A percentile compares a stretch with the other conserved stretches of the same genome.
Conservation (phyloP, 176 grass and related monocot species). For the Musa troglodytarum region DNA sequence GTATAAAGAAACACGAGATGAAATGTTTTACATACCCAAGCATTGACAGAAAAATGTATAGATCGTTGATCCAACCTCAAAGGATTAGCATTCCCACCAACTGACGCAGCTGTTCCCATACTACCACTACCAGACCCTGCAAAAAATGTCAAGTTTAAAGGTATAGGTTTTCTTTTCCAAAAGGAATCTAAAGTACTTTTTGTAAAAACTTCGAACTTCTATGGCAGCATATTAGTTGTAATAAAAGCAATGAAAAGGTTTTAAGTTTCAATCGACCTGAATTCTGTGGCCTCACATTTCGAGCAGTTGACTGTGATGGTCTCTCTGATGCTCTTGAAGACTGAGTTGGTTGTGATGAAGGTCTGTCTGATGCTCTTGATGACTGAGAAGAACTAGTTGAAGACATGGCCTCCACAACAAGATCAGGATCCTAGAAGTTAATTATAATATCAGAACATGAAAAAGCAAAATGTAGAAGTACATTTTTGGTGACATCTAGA, state of each 20-base stretch:
- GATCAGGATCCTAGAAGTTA: constrained; percentile 44
- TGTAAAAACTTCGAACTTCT: not conserved
- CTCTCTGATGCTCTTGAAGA: constrained; percentile 30
- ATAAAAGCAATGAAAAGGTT: not conserved
- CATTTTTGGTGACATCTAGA: not conserved
- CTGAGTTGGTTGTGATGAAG: constrained; percentile 41
- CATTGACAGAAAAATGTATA: constrained; percentile 75
- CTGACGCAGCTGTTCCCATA: constrained; percentile 16
- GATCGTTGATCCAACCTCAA: constrained; percentile 63
- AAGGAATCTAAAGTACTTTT: not conserved
- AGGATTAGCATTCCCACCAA: constrained; percentile 41
- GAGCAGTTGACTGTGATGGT: constrained; percentile 41
- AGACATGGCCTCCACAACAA: constrained; percentile 59
- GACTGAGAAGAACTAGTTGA: constrained; percentile 45
- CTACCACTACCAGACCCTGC: constrained; percentile 42
- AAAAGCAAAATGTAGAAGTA: not conserved
- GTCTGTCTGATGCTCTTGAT: constrained; percentile 28
- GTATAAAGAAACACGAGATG: not conserved
- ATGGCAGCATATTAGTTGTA: not conserved
- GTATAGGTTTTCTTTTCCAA: not conserved
- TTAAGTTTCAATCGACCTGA: constrained; percentile 43
- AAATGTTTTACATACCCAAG: constrained; percentile 65
- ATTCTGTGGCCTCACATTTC: constrained; percentile 47
- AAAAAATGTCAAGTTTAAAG: constrained; percentile 26
- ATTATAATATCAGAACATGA: not conserved